These are phyloP conservation scores for Canna indica DNA, from an alignment of 176 grass and related monocot genomes.

Conservation along the genomic window DNA sequence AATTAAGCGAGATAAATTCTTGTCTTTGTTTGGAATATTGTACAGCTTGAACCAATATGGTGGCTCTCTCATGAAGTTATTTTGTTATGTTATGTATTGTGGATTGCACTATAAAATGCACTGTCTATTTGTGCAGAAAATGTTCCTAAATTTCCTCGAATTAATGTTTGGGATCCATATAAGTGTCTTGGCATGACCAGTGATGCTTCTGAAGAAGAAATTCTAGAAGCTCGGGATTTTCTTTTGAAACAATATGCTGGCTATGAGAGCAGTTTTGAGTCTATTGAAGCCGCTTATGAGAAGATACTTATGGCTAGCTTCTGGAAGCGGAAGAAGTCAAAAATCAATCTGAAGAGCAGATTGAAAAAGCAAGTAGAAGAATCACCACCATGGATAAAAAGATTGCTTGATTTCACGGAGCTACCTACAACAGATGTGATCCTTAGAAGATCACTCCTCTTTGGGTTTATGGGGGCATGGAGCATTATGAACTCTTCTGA, in stretches of 20 bases:
- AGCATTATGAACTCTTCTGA: slow-evolving; percentile 76
- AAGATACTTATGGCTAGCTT: slow-evolving; percentile 97
- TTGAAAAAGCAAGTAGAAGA: slow-evolving; percentile 64
- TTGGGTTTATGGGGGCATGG: slow-evolving; percentile 88
- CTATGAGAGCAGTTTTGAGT: slow-evolving; percentile 70
- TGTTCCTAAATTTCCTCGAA: slow-evolving; percentile 57
- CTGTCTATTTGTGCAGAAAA: slow-evolving; percentile 32
- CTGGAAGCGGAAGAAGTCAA: slow-evolving; percentile 61
- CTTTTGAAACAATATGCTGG: slow-evolving; percentile 68
- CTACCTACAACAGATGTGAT: slow-evolving; percentile 63
- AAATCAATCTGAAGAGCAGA: slow-evolving; percentile 80
- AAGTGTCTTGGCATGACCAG: slow-evolving; percentile 61
- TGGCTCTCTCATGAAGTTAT: too few relatives aligned
- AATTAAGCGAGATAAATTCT: too few relatives aligned
- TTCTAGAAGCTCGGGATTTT: slow-evolving; percentile 65
- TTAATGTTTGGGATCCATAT: slow-evolving; percentile 56
- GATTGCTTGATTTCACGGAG: slow-evolving; percentile 56
- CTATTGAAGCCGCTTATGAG: slow-evolving; percentile 88
- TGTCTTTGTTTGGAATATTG: too few relatives aligned
- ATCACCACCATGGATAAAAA: slow-evolving; percentile 75
- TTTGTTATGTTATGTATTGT: too few relatives aligned
- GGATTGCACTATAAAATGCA: background rate
- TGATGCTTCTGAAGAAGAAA: slow-evolving; percentile 88
- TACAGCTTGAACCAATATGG: too few relatives aligned
- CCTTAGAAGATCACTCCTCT: slow-evolving; percentile 73